phyloP scores from a whole-genome alignment of 169 alveolate species.

The Cryptosporidium canis region DNA sequence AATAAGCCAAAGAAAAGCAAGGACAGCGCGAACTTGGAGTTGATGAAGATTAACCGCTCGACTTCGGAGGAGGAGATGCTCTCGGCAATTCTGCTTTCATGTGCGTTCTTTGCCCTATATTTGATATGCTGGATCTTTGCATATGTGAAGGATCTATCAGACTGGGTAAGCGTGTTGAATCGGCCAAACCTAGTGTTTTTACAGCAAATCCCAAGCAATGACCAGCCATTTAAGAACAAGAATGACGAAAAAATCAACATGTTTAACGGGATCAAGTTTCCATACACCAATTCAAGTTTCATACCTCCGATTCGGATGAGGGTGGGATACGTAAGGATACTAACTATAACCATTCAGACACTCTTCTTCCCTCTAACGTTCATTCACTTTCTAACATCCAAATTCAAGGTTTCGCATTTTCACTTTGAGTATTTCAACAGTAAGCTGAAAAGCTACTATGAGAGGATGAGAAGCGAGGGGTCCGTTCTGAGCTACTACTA shows the following conservation, averaged over 20 bases:
- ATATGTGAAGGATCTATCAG: conserved; percentile 29
- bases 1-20: not conserved
- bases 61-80: conserved; percentile 68
- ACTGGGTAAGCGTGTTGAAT: conserved; percentile 46
- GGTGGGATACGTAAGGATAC: conserved; percentile 39
- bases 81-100: conserved; percentile 36
- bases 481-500: conserved; percentile 22
- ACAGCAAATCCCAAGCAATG: conserved; percentile 29
- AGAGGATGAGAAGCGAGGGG: not conserved
- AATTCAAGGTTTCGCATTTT: conserved; percentile 36
- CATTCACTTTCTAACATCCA: conserved; percentile 30
- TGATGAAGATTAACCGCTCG: conserved; percentile 23
- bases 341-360: conserved; percentile 44
- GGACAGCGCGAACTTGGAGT: not conserved
- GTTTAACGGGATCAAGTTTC: conserved; percentile 5
- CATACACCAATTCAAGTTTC: conserved; percentile 9
- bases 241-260: not conserved
- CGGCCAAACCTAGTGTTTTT: conserved; percentile 32
- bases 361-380: conserved; percentile 27
- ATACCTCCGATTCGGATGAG: conserved; percentile 22
- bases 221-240: not conserved
- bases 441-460: conserved; percentile 32
- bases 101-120: conserved; percentile 42
- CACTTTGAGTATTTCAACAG: conserved; percentile 37
- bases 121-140: conserved; percentile 58